Evolutionary conservation across 768 basidiomycete genomes (phyloP).

Genomic region (Psilocybe sp.): DNA sequence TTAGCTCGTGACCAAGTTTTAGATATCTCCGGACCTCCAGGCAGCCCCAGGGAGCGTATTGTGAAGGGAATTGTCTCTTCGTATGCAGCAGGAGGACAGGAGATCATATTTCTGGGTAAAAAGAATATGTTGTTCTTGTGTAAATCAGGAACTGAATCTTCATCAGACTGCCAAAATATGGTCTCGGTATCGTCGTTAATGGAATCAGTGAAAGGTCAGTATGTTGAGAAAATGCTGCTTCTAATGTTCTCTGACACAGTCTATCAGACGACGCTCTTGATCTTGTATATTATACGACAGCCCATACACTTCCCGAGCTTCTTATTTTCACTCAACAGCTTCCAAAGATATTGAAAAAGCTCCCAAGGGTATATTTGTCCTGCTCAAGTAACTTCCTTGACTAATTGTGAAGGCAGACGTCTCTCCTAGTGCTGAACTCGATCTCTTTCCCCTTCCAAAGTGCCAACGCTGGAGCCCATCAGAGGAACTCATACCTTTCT

Average conservation of each 20-base stretch:
- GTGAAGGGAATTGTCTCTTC: slow-evolving; percentile 46
- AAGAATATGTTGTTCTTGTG: neutral
- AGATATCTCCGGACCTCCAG: slow-evolving; percentile 77
- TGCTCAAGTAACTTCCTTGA: neutral
- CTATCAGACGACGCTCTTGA: slow-evolving; percentile 2
- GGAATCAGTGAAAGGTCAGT: slow-evolving; percentile 24
- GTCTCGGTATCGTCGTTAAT: slow-evolving; percentile 28
- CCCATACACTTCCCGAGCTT: slow-evolving; percentile 51
- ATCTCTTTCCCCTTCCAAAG: slow-evolving; percentile 68
- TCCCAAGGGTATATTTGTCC: slow-evolving; percentile 40
- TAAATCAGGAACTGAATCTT: slow-evolving; percentile 1
- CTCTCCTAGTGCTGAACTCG: slow-evolving; percentile 63
- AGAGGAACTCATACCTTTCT: slow-evolving; percentile 44
- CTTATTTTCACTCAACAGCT: slow-evolving; percentile 59
- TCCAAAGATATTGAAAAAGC: slow-evolving; percentile 37
- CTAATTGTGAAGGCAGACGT: slow-evolving; percentile 33
- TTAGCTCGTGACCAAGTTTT: slow-evolving; percentile 58
- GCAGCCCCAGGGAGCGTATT: slow-evolving; percentile 59
- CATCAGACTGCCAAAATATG: slow-evolving; percentile 48
- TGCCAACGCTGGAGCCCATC: slow-evolving; percentile 33
- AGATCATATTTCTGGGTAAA: slow-evolving; percentile 68
- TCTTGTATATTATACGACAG: slow-evolving; percentile 37
- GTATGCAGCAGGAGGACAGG: slow-evolving; percentile 45
- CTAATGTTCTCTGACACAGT: neutral
- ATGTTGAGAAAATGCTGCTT: neutral